Evolutionary conservation across 139 green algal species (phyloP), one percentile per base, ranked within the genome.

Genomic region (Micromonas commoda): DNA sequence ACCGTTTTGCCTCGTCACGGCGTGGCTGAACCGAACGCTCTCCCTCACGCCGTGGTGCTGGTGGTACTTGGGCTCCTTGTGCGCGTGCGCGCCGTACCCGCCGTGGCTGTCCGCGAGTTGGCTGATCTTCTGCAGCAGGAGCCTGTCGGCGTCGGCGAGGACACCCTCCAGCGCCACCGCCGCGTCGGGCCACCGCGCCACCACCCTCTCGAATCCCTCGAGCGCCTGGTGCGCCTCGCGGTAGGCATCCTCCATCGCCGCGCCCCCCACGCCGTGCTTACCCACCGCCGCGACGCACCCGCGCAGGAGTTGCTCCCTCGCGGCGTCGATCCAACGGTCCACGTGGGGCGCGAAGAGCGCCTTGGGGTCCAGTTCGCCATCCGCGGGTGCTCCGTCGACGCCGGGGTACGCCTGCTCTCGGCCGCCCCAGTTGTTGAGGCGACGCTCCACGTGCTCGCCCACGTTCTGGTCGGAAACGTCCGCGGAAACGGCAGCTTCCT

Each of bases 131-230:
- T 63, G 35, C 35, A 75, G 31, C 0, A 75, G 19, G n/a, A 75
- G 29, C 2, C 68, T 35, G 1, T 75, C 68, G 1, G 68, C 68
- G 33, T 39, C 68, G 1, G 29, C 68, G 37, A 75, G 68, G 26
- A 75, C 29, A 21, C 34, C 37, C 37, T 75, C 68, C 16, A 75
- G 29, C 37, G 68, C 37, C 16, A 75, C 19, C 37, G 37, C 68
- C 0, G 29, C 2, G 29, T 75, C 68, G 16, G 68, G 68, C 68
- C 68, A 75, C 28, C 68, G 68, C 37, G 68, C 53, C 21, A 75
- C 68, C 20, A 75, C 53, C 61, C 38, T 38, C 37, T 75, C 68
- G 6, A 75, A 75, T 6, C 68, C 68, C 32, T 75, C 37, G 37
- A 75, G 53, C 37, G 68, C 35, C 19, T 33, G 37, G 35, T 61